phyloP scores from a whole-genome alignment of 2,329 filamentous ascomycete genomes.

The Aureobasidium sp. region DNA sequence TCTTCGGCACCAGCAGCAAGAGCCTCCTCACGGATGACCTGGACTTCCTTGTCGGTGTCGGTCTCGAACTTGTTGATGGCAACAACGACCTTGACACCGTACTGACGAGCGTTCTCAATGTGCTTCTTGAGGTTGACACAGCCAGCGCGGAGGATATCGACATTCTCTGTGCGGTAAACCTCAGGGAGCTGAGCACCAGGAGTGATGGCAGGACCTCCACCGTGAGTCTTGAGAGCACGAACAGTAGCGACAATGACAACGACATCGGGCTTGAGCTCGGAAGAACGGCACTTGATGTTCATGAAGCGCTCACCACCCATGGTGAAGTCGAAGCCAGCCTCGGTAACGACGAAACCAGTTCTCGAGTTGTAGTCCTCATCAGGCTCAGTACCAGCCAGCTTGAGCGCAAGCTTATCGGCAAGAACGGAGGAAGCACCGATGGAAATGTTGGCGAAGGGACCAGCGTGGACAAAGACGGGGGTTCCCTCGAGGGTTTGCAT shows the following conservation, averaged over 20 bases:
- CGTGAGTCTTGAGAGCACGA: constrained; percentile 92
- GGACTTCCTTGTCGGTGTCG: constrained; percentile 86
- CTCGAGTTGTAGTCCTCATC: constrained; percentile 78
- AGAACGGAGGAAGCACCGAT: constrained; percentile 95
- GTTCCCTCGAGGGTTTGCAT: constrained; percentile 98
- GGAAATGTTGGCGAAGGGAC: constrained; percentile 96
- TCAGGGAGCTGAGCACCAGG: constrained; percentile 77
- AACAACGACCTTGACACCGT: constrained; percentile 88
- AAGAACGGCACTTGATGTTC: constrained; percentile 98
- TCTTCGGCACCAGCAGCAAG: constrained; percentile 88
- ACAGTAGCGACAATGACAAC: constrained; percentile 95
- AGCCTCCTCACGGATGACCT: constrained; percentile 81
- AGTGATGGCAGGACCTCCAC: constrained; percentile 86
- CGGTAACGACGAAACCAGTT: constrained; percentile 88
- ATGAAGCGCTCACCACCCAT: constrained; percentile 99
- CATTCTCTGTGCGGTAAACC: constrained; percentile 88
- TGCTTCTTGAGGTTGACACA: constrained; percentile 96
- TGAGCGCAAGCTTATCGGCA: constrained; percentile 89
- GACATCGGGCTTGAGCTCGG: constrained; percentile 83
- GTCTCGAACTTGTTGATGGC: constrained; percentile 96
- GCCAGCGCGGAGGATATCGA: constrained; percentile 79
- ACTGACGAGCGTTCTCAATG: constrained; percentile 79
- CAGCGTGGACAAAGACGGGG: constrained; percentile 93
- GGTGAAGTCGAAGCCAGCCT: constrained; percentile 98
- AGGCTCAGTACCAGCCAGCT: constrained; percentile 87